phyloP scores from a whole-genome alignment of 139 green algal genomes.

The Chlamydomonas eustigma region DNA sequence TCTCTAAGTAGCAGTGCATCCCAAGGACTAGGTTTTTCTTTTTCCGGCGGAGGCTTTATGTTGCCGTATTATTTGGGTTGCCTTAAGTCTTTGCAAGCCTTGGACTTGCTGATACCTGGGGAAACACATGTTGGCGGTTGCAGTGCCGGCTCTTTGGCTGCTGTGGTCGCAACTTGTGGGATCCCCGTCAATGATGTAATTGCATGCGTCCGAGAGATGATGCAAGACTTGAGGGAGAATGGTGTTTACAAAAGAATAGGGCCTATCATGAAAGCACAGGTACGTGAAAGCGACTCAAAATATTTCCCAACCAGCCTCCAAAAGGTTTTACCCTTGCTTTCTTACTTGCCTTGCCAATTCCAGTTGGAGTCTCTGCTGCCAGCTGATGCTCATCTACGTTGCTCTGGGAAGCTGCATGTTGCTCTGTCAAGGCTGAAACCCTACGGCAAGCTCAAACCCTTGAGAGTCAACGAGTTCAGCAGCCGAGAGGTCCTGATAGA shows the following conservation, averaged over 20 bases:
- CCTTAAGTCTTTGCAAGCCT: background rate
- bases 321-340: background rate
- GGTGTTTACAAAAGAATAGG: background rate
- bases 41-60: background rate
- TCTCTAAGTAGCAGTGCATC: too few species aligned
- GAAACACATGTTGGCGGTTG: background rate
- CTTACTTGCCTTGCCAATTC: background rate
- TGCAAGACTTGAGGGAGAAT: background rate
- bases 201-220: background rate
- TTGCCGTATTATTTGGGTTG: background rate
- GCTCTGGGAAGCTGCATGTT: background rate
- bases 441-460: background rate
- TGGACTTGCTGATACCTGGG: background rate
- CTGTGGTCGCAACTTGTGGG: background rate
- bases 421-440: background rate
- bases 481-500: background rate
- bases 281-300: background rate
- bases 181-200: background rate
- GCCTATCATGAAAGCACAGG: background rate
- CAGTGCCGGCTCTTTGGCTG: constrained; percentile 2
- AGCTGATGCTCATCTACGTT: background rate
- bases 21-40: background rate
- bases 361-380: background rate
- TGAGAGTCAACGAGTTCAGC: background rate
- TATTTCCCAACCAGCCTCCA: background rate